phyloP scores from a whole-genome alignment of 257 asterid species.

The Cordia subcordata region DNA sequence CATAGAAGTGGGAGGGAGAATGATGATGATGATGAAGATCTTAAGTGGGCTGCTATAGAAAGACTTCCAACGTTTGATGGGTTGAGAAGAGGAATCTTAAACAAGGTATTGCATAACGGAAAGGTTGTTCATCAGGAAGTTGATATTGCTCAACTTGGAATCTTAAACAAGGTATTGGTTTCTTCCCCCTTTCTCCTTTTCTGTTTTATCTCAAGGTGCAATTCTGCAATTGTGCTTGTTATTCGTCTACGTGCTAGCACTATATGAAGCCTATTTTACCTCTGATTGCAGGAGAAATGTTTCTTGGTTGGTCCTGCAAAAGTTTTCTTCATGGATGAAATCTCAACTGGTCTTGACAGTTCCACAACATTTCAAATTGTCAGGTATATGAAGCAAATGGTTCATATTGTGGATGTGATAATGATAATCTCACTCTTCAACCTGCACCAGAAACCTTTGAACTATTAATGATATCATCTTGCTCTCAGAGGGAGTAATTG shows the following conservation, averaged over 20 bases:
- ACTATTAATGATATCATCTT: conserved; percentile 81
- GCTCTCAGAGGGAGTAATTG: conserved; percentile 77
- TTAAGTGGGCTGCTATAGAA: conserved; percentile 95
- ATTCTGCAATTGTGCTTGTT: neutral
- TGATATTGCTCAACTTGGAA: conserved; percentile 58
- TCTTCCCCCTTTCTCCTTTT: neutral
- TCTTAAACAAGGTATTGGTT: conserved; percentile 32
- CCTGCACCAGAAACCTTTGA: conserved; percentile 93
- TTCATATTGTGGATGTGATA: conserved; percentile 83
- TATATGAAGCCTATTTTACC: neutral
- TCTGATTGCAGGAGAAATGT: conserved; percentile 71
- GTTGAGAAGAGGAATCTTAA: conserved; percentile 68
- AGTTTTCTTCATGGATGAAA: conserved; percentile 96
- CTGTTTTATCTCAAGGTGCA: neutral
- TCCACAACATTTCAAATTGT: conserved; percentile 86
- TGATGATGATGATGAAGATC: conserved; percentile 84
- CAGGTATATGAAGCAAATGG: conserved; percentile 89
- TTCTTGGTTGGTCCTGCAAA: conserved; percentile 98
- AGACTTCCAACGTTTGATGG: conserved; percentile 87
- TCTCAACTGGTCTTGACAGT: conserved; percentile 96
- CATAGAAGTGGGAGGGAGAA: conserved; percentile 55
- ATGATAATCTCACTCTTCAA: conserved; percentile 90
- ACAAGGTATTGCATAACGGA: conserved; percentile 67
- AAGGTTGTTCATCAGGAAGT: conserved; percentile 56
- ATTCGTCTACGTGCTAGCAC: neutral